Evolutionary conservation across 2,329 filamentous ascomycete genomes (phyloP).

Genomic region (Colletotrichum echinochloae): DNA sequence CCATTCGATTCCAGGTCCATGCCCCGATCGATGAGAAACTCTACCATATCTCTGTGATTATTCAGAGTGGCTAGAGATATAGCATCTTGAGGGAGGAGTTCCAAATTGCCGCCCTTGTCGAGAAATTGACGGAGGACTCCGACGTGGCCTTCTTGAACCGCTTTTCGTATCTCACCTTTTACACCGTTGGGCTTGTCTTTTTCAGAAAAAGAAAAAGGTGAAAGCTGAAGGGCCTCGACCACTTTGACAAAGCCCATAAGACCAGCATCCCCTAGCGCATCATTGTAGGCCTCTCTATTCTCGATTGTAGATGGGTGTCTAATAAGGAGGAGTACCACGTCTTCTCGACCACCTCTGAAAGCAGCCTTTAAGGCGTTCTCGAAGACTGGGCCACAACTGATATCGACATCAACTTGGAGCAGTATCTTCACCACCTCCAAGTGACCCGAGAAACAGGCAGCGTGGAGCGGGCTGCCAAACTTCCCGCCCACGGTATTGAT

Average conservation of each 20-base stretch:
- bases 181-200: no score
- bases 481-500: not conserved
- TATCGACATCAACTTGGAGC: not conserved
- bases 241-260: not conserved
- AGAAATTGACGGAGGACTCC: not conserved
- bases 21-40: not conserved
- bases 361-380: not conserved
- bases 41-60: not conserved
- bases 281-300: not conserved
- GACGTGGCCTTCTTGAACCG: not conserved
- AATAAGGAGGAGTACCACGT: not conserved
- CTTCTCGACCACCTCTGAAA: not conserved
- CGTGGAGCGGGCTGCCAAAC: not conserved
- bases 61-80: not conserved
- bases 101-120: fast-evolving
- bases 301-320: fast-evolving
- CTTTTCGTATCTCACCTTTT: not conserved
- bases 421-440: not conserved
- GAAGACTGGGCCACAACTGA: not conserved
- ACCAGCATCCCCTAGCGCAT: not conserved
- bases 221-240: not conserved
- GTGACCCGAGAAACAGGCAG: not conserved
- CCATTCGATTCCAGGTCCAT: not conserved
- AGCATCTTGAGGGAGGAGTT: not conserved
- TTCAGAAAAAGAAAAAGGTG: fast-evolving